These are phyloP conservation scores for Chlamydomonas sphaeroides DNA, from an alignment of 139 green algal species.

Conservation along the genomic window DNA sequence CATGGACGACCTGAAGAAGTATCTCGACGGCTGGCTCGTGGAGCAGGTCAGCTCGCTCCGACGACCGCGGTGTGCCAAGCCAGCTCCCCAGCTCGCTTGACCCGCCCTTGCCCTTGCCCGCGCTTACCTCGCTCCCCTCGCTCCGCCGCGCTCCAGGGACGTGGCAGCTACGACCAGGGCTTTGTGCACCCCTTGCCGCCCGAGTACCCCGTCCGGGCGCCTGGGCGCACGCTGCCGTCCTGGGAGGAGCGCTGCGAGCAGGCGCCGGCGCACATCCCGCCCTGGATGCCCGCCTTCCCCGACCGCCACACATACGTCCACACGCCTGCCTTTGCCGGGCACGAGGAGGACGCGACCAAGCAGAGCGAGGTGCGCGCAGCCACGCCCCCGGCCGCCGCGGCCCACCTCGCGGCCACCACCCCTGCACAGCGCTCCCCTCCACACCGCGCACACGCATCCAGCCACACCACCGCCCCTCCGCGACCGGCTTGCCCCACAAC, in stretches of 20 bases:
- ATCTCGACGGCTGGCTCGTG: slow-evolving; percentile 33
- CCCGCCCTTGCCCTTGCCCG: not conserved
- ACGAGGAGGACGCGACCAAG: slow-evolving; percentile 60
- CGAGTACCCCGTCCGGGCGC: slow-evolving; percentile 66
- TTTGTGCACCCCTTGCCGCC: slow-evolving; percentile 74
- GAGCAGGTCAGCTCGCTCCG: slow-evolving; percentile 16
- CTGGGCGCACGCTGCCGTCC: slow-evolving; percentile 52
- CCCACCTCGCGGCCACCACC: too few relatives aligned
- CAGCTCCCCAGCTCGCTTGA: not conserved
- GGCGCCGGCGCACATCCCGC: slow-evolving; percentile 75
- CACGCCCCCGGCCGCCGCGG: too few relatives aligned
- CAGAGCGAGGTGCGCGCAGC: slow-evolving; percentile 62
- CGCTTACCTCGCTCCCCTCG: too few relatives aligned
- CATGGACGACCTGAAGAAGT: slow-evolving; percentile 62
- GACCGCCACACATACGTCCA: slow-evolving; percentile 85
- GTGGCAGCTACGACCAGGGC: slow-evolving; percentile 55
- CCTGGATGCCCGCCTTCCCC: slow-evolving; percentile 87
- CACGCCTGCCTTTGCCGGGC: slow-evolving; percentile 51
- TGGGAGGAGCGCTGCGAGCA: slow-evolving; percentile 70
- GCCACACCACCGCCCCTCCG: too few relatives aligned
- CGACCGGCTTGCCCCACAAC: too few relatives aligned
- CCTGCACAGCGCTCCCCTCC: too few relatives aligned
- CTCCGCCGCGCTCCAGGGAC: too few relatives aligned
- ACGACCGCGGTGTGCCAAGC: too few relatives aligned
- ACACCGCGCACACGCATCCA: too few relatives aligned